These are phyloP conservation scores for Phaffomyces opuntiae DNA, from an alignment of 805 yeast genomes.

Conservation along the genomic window DNA sequence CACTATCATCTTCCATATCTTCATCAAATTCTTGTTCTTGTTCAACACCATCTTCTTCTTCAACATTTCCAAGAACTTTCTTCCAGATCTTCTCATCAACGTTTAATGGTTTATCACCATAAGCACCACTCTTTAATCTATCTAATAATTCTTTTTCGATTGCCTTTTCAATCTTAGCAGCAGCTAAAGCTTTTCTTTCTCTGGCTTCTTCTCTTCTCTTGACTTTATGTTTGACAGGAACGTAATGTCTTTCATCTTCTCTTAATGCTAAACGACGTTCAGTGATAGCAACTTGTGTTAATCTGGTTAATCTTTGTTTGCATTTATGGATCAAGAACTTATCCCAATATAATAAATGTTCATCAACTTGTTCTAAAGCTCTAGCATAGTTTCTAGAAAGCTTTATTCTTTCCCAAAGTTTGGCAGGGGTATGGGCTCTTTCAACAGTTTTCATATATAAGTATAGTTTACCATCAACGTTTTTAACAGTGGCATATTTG, in stretches of 20 bases:
- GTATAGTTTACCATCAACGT: constrained; percentile 70
- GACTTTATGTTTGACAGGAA: constrained; percentile 89
- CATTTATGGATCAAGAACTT: constrained; percentile 86
- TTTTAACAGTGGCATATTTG: constrained; percentile 81
- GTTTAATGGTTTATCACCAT: constrained; percentile 95
- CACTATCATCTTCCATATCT: constrained; percentile 44
- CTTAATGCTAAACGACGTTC: constrained; percentile 88
- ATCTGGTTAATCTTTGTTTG: constrained; percentile 89
- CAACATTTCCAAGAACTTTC: constrained; percentile 81
- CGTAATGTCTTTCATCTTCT: constrained; percentile 89
- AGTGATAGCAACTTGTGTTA: constrained; percentile 92
- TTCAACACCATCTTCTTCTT: constrained; percentile 52
- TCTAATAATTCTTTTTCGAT: constrained; percentile 93
- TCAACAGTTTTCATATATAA: constrained; percentile 96
- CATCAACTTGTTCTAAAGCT: constrained; percentile 86
- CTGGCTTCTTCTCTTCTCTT: constrained; percentile 90
- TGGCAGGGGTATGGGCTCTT: constrained; percentile 92
- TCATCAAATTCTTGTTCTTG: constrained; percentile 42
- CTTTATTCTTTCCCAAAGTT: constrained; percentile 91
- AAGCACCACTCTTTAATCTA: constrained; percentile 94
- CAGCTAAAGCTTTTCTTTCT: constrained; percentile 93
- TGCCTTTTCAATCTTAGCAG: constrained; percentile 94
- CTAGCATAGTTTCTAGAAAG: constrained; percentile 82
- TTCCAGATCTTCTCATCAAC: constrained; percentile 96
- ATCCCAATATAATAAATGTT: constrained; percentile 87